These are phyloP conservation scores for Penicillium arizonense DNA, from an alignment of 495 filamentous ascomycete species.

Conservation along the genomic window DNA sequence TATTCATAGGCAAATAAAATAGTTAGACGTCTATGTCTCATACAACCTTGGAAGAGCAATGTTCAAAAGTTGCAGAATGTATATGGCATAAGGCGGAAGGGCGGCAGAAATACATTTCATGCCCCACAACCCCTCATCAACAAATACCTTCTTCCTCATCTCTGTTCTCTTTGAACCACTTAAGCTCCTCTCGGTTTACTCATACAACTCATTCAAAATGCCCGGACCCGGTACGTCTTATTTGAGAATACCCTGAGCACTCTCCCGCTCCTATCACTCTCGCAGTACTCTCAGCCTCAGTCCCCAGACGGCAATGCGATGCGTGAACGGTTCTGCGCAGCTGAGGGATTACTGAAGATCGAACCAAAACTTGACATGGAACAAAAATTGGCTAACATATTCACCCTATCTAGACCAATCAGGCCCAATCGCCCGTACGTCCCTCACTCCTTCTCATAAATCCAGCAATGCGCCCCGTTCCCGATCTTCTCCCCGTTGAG, in stretches of 20 bases:
- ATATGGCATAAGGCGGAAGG: slow-evolving; percentile 16
- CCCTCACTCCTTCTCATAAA: background rate
- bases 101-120: slow-evolving; percentile 26
- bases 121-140: slow-evolving; percentile 33
- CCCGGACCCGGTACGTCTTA: slow-evolving; percentile 5
- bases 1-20: too few species aligned
- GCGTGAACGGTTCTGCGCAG: slow-evolving; percentile 12
- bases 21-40: too few species aligned
- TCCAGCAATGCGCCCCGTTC: slow-evolving; percentile 5
- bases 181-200: background rate
- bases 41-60: too few species aligned
- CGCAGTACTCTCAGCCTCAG: slow-evolving; percentile 19
- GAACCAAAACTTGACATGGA: background rate
- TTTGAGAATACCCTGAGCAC: background rate
- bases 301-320: slow-evolving; percentile 1
- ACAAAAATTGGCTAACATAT: slow-evolving; percentile 17
- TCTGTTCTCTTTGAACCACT: slow-evolving; percentile 10
- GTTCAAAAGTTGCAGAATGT: too few species aligned
- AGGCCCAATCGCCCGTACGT: slow-evolving; percentile 54
- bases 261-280: background rate
- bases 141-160: slow-evolving; percentile 25
- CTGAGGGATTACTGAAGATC: background rate
- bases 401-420: slow-evolving; percentile 42
- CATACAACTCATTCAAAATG: slow-evolving; percentile 34
- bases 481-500: slow-evolving; percentile 5